Base-by-base conservation (phyloP, 441 rosid genomes). In the Corymbia calophylla region DNA sequence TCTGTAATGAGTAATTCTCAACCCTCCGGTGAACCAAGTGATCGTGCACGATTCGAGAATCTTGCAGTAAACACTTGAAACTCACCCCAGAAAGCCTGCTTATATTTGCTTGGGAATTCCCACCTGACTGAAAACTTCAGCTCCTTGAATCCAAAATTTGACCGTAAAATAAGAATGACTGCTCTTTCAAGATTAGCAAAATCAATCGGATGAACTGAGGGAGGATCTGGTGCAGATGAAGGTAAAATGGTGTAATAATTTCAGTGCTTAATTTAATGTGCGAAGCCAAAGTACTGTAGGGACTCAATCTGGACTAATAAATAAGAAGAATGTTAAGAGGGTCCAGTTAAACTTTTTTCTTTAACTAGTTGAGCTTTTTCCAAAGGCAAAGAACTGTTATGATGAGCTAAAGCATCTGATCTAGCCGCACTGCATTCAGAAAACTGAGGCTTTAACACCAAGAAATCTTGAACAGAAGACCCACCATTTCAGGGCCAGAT, bases 191-290 rank as follows among this genome's bases (percentile, higher is more conserved):
- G n/a, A 39, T 77, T 25, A 3, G 9, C 51, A 13, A 77, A 68
- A 27, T 88, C 29, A 70, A 31, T 53, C 29, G 49, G 84, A 29
- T n/a, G 58, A 73, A 54, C 8, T 3, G 86, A 73, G 84, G 87
- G 90, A 87, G 87, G n/a, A 53, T 80, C 62, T 60, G 88, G 73
- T 89, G 68, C 91, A 53, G 48, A 89, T 90, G 91, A 88, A 80
- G 31, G 90, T 87, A 64, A 77, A 89, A 90, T 88, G 93, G 70
- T 56, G 35, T 87, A 87, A 94, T 94, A 89, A 94, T 94, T 91
- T 87, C 89, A 12, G 58, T 87, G 35, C 31, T 89, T 90, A 82
- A 86, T 88, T 53, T 64, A 91, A 73, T 80, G 58, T 55, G 88
- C 32, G 23, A 82, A 77, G 51, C 84, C 84, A 47, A 77, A 44